Evolutionary conservation across 2,329 filamentous ascomycete genomes (phyloP).

Genomic region (Boeremia exigua): DNA sequence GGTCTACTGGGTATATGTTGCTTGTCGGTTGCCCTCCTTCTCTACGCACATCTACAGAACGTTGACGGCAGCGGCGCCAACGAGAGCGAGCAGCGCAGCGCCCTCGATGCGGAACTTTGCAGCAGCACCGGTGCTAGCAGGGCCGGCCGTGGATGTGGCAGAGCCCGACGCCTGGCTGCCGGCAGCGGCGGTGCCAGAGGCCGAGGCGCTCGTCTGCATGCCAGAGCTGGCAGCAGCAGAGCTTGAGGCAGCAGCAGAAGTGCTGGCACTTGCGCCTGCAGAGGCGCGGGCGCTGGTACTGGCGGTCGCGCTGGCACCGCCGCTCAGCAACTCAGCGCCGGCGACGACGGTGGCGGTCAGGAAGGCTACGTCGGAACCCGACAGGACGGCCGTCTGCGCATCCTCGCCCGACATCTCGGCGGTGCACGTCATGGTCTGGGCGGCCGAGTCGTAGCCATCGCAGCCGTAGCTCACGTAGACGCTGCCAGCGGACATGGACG

Average conservation of each 20-base stretch:
- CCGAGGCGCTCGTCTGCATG: slow-evolving; percentile 11
- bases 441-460: slow-evolving; percentile 29
- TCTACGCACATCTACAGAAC: slow-evolving; percentile 18
- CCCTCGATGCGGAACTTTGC: slow-evolving; percentile 25
- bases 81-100: slow-evolving; percentile 28
- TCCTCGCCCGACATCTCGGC: slow-evolving; percentile 29
- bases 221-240: slow-evolving; percentile 13
- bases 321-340: slow-evolving; percentile 30
- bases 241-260: slow-evolving; percentile 6
- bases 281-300: slow-evolving; percentile 14
- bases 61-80: slow-evolving; percentile 30
- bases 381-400: slow-evolving; percentile 24
- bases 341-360: slow-evolving; percentile 30
- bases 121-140: slow-evolving; percentile 32
- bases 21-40: not conserved
- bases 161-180: slow-evolving; percentile 10
- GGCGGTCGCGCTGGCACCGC: slow-evolving; percentile 20
- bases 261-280: slow-evolving; percentile 6
- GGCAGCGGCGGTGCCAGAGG: slow-evolving; percentile 16
- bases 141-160: slow-evolving; percentile 7
- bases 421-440: slow-evolving; percentile 33
- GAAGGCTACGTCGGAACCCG: slow-evolving; percentile 27
- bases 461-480: slow-evolving; percentile 35
- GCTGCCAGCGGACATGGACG: slow-evolving; percentile 20
- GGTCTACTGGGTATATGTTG: not conserved